These are phyloP conservation scores for Penicillium macrosclerotiorum DNA, from an alignment of 495 filamentous ascomycete species.

Conservation along the genomic window DNA sequence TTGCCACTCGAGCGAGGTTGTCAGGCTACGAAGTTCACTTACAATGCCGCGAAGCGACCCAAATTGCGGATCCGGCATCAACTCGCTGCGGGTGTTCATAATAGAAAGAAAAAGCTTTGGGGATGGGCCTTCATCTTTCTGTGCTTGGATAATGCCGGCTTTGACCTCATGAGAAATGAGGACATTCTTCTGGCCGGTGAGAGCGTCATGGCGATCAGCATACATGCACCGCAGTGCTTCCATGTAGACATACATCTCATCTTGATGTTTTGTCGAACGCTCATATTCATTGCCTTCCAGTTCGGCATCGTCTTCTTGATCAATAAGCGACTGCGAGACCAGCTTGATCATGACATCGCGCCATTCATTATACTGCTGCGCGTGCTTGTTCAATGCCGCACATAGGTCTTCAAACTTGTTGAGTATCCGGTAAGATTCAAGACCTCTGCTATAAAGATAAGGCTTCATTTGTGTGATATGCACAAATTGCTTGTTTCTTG, in stretches of 20 bases:
- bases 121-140: conserved; percentile 64
- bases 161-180: conserved; percentile 77
- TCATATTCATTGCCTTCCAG: conserved; percentile 87
- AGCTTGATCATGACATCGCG: conserved; percentile 66
- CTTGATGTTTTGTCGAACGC: conserved; percentile 80
- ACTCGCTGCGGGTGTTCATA: conserved; percentile 49
- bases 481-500: conserved; percentile 52
- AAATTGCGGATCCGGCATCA: conserved; percentile 56
- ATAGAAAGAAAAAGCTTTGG: conserved; percentile 65
- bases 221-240: conserved; percentile 70
- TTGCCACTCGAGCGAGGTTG: conserved; percentile 60
- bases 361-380: conserved; percentile 67
- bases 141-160: conserved; percentile 54
- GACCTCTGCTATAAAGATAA: conserved; percentile 51
- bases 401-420: conserved; percentile 55
- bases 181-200: conserved; percentile 73
- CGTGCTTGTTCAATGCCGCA: conserved; percentile 64
- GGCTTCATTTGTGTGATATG: conserved; percentile 60
- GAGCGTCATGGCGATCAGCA: conserved; percentile 71
- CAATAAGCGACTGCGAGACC: conserved; percentile 72
- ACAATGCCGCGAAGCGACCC: conserved; percentile 69
- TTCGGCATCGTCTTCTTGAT: conserved; percentile 69
- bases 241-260: conserved; percentile 80
- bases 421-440: conserved; percentile 58
- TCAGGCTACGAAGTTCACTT: conserved; percentile 62